Evolutionary conservation across 495 filamentous ascomycete species (phyloP).

Genomic region (Amphirosellinia nigrospora): DNA sequence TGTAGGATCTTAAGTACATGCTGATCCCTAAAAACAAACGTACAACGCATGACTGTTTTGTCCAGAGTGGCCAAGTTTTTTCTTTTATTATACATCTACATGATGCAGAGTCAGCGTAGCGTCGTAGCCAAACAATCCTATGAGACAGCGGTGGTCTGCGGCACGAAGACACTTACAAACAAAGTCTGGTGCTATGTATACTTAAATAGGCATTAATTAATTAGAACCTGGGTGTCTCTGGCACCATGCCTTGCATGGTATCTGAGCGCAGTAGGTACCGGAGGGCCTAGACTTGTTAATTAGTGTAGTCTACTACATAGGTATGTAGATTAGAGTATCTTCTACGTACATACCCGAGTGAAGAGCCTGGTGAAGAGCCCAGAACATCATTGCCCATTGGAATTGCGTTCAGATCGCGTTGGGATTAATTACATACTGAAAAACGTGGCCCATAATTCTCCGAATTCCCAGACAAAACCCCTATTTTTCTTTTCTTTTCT

Average conservation of each 20-base stretch:
- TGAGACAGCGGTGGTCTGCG: not conserved
- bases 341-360: not conserved
- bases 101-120: slow-evolving; percentile 22
- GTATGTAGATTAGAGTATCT: too few relatives aligned
- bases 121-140: slow-evolving; percentile 21
- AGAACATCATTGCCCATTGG: slow-evolving; percentile 21
- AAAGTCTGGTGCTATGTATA: too few relatives aligned
- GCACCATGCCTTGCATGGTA: slow-evolving; percentile 8
- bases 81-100: slow-evolving; percentile 24
- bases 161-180: too few relatives aligned
- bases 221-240: too few relatives aligned
- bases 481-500: too few relatives aligned
- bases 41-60: slow-evolving; percentile 13
- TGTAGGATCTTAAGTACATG: slow-evolving; percentile 16
- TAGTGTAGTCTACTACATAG: not conserved
- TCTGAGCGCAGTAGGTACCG: not conserved
- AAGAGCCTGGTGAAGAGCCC: not conserved
- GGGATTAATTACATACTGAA: slow-evolving; percentile 14
- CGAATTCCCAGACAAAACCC: slow-evolving; percentile 13
- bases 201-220: too few relatives aligned
- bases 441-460: slow-evolving; percentile 19
- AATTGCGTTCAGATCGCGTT: slow-evolving; percentile 8
- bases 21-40: not conserved
- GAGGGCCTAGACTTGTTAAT: not conserved
- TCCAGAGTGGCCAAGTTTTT: slow-evolving; percentile 13